A percentile compares a stretch with the other conserved stretches of the same genome.
Evolutionary conservation across 2,329 filamentous ascomycete species (phyloP).

Genomic region (Hysterium pulicare): DNA sequence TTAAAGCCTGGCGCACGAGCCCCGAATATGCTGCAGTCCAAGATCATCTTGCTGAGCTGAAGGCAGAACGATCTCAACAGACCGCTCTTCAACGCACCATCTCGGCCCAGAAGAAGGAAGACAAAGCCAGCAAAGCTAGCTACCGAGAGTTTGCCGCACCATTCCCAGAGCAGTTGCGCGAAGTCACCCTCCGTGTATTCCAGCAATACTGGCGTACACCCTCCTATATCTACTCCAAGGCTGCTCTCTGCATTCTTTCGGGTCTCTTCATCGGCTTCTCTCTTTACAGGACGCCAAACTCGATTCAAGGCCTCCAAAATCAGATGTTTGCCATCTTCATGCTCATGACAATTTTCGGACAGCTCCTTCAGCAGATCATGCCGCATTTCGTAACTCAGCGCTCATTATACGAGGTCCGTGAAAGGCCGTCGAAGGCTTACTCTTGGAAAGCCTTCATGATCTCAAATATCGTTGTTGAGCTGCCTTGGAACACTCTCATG

Average conservation of each 20-base stretch:
- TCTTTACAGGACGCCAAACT: slow-evolving; percentile 69
- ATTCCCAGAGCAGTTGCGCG: slow-evolving; percentile 63
- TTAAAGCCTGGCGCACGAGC: slow-evolving; percentile 47
- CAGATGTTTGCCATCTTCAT: slow-evolving; percentile 87
- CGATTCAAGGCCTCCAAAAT: slow-evolving; percentile 76
- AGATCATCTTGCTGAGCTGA: slow-evolving; percentile 46
- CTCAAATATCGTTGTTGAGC: slow-evolving; percentile 76
- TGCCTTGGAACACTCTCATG: slow-evolving; percentile 80
- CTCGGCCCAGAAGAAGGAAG: slow-evolving; percentile 37
- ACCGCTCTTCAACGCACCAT: slow-evolving; percentile 33
- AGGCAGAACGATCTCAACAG: slow-evolving; percentile 35
- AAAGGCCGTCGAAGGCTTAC: slow-evolving; percentile 80
- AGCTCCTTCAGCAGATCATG: slow-evolving; percentile 77
- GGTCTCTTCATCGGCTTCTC: slow-evolving; percentile 79
- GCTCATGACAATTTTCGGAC: slow-evolving; percentile 74
- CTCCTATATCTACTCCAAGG: slow-evolving; percentile 83
- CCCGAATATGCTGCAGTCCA: slow-evolving; percentile 45
- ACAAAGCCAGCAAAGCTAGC: slow-evolving; percentile 47
- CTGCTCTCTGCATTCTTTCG: slow-evolving; percentile 60
- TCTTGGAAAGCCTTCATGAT: slow-evolving; percentile 84
- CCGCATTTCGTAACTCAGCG: slow-evolving; percentile 81
- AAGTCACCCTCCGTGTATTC: slow-evolving; percentile 73
- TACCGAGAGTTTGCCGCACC: slow-evolving; percentile 80
- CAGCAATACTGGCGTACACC: slow-evolving; percentile 91
- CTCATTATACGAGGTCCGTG: slow-evolving; percentile 78